A percentile compares a stretch with the other conserved stretches of the same genome.
phyloP scores from a whole-genome alignment of 2,329 filamentous ascomycete species.

The Ceratocystis harringtonii region DNA sequence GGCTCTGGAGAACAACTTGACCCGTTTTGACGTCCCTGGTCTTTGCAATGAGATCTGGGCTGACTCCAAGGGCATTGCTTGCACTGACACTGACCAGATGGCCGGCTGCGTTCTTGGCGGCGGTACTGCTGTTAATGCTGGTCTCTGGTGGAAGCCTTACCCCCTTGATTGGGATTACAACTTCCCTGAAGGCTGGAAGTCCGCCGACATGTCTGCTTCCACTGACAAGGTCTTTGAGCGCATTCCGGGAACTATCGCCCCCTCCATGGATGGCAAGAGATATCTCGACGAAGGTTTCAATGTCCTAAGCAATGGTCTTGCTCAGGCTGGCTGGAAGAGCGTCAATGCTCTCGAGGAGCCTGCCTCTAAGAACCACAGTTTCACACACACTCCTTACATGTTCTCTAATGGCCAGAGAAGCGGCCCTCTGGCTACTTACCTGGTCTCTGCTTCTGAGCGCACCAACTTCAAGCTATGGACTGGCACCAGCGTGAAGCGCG shows the following conservation, averaged over 20 bases:
- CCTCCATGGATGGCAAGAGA: constrained; percentile 49
- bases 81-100: constrained; percentile 57
- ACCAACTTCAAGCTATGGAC: constrained; percentile 53
- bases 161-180: constrained; percentile 54
- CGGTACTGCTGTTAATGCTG: constrained; percentile 51
- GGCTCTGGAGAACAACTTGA: constrained; percentile 46
- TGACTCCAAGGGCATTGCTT: constrained; percentile 47
- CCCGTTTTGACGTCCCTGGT: constrained; percentile 56
- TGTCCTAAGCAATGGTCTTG: constrained; percentile 44
- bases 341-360: constrained; percentile 45
- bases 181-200: constrained; percentile 58
- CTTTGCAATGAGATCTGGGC: constrained; percentile 57
- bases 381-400: constrained; percentile 51
- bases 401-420: constrained; percentile 50
- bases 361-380: constrained; percentile 50
- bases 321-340: constrained; percentile 42
- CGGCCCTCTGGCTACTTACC: constrained; percentile 57
- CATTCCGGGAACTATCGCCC: constrained; percentile 54
- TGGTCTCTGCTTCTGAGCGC: constrained; percentile 43
- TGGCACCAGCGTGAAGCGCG: constrained; percentile 49
- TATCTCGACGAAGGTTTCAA: constrained; percentile 55
- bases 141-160: constrained; percentile 53
- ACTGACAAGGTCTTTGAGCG: constrained; percentile 48
- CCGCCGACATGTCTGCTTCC: constrained; percentile 43
- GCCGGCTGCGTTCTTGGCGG: constrained; percentile 57